Base-by-base conservation (phyloP, 2,329 filamentous ascomycete genomes). In the Endoconidiophora laricicola region DNA sequence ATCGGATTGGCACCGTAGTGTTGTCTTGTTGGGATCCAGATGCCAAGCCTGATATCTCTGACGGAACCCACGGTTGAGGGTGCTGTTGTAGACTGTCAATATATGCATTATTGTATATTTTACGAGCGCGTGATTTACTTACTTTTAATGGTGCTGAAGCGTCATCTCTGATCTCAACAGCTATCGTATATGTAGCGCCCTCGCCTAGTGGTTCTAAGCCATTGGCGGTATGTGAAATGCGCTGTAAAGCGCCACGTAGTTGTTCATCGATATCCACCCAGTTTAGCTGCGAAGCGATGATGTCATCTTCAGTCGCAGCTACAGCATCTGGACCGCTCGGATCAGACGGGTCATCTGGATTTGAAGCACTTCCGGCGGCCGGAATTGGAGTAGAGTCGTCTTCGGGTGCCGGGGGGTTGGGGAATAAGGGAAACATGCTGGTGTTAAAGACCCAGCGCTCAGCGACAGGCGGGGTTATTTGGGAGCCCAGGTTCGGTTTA, bases 101-200 rank as follows among this genome's bases (percentile, higher is more conserved):
- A 14, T 22, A 20, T 4, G 22, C 26, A 39, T 36, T 14, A 16
- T 20, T 23, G 12, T 5, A 16, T 18, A 18, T 29, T 22, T 20
- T 12, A 6, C 6, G 36, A 23, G 20, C 26, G 6, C 40, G 23
- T 43, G 2, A 29, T 2, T 3, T 24, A 65, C 72, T 59, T 62
- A 79, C 76, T 49, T 70, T 71, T 54, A 79, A 76, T 0, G 77
- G 78, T 7, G 74, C 69, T 9, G 71, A 63, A 0, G 69, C 70
- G 39, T 78, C 70, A 20, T 81, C 74, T 38, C 74, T 75, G 55
- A 88, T 61, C 62, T 90, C 84, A 39, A 90, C 72, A 0, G 79
- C 81, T n/a, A 90, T 62, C 0, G 82, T 85, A 61, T 84, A 90
- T 0, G 81, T 83, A 61, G 82, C 86, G 1, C 73, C 73, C 1